Conservation (phyloP, 805 yeast species). For the Candida maesae region DNA sequence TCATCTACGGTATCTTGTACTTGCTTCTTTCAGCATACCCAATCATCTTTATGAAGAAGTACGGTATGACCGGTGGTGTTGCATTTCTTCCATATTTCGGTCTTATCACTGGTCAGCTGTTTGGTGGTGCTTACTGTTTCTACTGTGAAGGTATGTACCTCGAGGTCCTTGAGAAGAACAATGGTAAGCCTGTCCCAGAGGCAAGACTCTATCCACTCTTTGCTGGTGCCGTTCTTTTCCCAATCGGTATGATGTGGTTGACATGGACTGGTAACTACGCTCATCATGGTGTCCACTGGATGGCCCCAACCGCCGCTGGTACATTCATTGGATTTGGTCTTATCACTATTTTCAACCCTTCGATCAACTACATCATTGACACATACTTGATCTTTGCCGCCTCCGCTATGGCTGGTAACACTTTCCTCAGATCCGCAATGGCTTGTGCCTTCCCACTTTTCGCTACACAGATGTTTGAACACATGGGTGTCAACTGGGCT, state of each 20-base stretch:
- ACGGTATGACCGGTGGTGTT: slow-evolving; percentile 59
- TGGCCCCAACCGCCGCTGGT: slow-evolving; percentile 70
- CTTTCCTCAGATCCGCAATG: slow-evolving; percentile 62
- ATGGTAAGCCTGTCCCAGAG: slow-evolving; percentile 69
- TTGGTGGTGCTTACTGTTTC: slow-evolving; percentile 54
- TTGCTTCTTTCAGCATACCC: slow-evolving; percentile 75
- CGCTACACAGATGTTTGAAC: slow-evolving; percentile 64
- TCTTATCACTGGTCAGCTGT: slow-evolving; percentile 61
- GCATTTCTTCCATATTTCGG: slow-evolving; percentile 79
- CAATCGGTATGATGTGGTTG: slow-evolving; percentile 81
- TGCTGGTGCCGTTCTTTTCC: slow-evolving; percentile 64
- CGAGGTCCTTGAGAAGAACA: slow-evolving; percentile 44
- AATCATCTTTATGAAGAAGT: slow-evolving; percentile 58
- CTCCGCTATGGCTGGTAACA: slow-evolving; percentile 72
- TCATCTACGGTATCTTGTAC: slow-evolving; percentile 77
- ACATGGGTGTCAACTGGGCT: slow-evolving; percentile 75
- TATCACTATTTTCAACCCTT: slow-evolving; percentile 62
- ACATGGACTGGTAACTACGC: slow-evolving; percentile 84
- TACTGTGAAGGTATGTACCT: slow-evolving; percentile 51
- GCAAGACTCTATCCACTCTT: slow-evolving; percentile 76
- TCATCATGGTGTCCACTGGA: slow-evolving; percentile 66
- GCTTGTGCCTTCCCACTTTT: slow-evolving; percentile 75
- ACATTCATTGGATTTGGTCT: slow-evolving; percentile 64
- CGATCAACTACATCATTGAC: slow-evolving; percentile 70
- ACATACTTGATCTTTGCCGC: slow-evolving; percentile 70